These are phyloP conservation scores for Isochrysis galbana DNA, from an alignment of 78 protist species.

Conservation along the genomic window DNA sequence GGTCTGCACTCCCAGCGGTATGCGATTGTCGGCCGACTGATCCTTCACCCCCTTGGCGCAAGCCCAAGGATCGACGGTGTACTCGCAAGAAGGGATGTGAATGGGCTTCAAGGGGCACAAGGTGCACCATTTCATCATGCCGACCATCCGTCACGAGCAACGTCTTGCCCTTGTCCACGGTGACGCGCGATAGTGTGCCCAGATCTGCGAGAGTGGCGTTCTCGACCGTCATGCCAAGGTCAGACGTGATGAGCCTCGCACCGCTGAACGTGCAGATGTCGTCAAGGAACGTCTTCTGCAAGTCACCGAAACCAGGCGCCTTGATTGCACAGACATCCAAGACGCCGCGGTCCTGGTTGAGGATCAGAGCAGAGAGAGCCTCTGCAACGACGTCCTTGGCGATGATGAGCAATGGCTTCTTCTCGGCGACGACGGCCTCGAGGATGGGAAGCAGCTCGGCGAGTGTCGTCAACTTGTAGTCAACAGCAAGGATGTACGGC, in stretches of 20 bases:
- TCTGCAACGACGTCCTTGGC: slow-evolving; percentile 5
- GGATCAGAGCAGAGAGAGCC: slow-evolving; percentile 29
- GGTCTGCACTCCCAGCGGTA: too few relatives aligned
- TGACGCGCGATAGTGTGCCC: background rate
- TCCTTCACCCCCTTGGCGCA: too few relatives aligned
- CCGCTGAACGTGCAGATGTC: slow-evolving; percentile 42
- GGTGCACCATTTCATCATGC: too few relatives aligned
- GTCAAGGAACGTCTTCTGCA: slow-evolving; percentile 13
- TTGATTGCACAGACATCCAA: slow-evolving; percentile 13
- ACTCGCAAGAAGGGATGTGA: too few relatives aligned
- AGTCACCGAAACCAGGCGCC: slow-evolving; percentile 47
- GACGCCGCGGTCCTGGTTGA: slow-evolving; percentile 29
- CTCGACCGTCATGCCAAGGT: background rate
- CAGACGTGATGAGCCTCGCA: background rate
- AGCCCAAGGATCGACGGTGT: too few relatives aligned
- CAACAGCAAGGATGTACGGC: background rate
- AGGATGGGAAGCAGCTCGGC: background rate
- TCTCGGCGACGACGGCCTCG: background rate
- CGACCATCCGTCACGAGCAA: too few relatives aligned
- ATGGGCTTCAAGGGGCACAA: too few relatives aligned
- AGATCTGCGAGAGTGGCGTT: background rate
- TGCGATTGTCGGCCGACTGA: too few relatives aligned
- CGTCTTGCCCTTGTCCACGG: slow-evolving; percentile 2
- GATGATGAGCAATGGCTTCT: slow-evolving; percentile 36
- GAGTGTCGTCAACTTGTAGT: background rate